phyloP scores from a whole-genome alignment of 169 alveolate species.

The Plasmodium yoelii region DNA sequence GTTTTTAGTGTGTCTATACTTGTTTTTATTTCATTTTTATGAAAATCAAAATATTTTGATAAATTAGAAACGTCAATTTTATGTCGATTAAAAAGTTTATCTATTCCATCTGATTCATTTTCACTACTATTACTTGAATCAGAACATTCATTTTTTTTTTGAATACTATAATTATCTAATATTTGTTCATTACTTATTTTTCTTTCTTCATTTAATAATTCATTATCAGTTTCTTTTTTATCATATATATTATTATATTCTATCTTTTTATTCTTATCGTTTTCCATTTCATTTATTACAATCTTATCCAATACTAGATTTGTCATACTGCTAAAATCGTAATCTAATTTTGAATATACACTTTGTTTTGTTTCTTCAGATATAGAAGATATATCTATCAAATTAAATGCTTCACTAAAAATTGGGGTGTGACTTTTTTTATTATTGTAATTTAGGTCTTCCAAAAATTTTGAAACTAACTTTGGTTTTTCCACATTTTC shows the following conservation, averaged over 20 bases:
- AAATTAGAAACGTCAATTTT: conserved; percentile 51
- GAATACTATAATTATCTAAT: background rate
- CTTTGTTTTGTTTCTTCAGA: conserved; percentile 35
- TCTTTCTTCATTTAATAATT: background rate
- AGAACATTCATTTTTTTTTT: background rate
- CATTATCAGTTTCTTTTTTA: background rate
- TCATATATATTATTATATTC: background rate
- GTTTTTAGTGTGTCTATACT: background rate
- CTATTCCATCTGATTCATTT: conserved; percentile 40
- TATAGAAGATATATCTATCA: conserved; percentile 36
- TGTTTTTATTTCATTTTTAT: conserved; percentile 24
- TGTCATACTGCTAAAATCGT: conserved; percentile 4
- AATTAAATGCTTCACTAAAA: background rate
- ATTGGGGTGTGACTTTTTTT: conserved; percentile 25
- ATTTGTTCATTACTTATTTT: conserved; percentile 6
- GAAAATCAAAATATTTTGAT: conserved; percentile 56
- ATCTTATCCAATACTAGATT: background rate
- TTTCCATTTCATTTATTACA: background rate
- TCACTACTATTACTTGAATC: conserved; percentile 13
- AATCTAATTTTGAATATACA: conserved; percentile 30
- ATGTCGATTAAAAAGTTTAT: conserved; percentile 36
- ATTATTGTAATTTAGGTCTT: conserved; percentile 51
- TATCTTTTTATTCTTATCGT: background rate
- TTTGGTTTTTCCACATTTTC: conserved; percentile 56
- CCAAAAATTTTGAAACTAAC: conserved; percentile 29